Evolutionary conservation across 2,329 filamentous ascomycete species (phyloP), one percentile per base, ranked within the genome.

Genomic region (Penicillium sp.): DNA sequence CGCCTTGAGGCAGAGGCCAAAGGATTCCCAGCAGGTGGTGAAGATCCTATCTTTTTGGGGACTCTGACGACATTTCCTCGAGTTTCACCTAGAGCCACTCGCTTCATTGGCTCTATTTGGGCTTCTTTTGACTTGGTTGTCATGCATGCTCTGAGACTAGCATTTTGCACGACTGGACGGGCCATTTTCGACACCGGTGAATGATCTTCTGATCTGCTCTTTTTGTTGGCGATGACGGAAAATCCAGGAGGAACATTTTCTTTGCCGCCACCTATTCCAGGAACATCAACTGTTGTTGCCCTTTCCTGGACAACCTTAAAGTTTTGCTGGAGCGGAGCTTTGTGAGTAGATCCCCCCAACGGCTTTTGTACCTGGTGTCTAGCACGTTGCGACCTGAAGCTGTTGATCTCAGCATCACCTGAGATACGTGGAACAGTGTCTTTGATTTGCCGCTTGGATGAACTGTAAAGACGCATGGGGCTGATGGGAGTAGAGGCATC

Each of bases 231-330:
- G 11, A 58, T 53, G 35, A 53, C 37, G 13, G 65, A 31, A 32
- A 60, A 50, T 4, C 78, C 79, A 1, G 84, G 85, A 14, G 83
- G 83, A 5, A 85, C 65, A 59, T 87, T 88, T 67, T 87, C 85
- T 63, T 88, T 88, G 6, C 85, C 85, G 5, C 78, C 78, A 34
- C 82, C 81, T 47, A 77, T 77, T 24, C 83, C 83, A 56, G 74
- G 64, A n/a, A 81, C 66, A 62, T 85, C 81, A 42, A 73, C 64
- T 18, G 70, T 67, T 39, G 73, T 70, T 5, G 72, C 71, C 8
- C 69, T 65, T 45, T 76, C 76, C 60, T 82, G 81, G 7, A 71
- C 57, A 50, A 72, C 55, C 29, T 69, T 74, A 6, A 66, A 57
- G 13, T 70, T 75, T 38, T 77, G 74, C 35, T 79, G 78, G 49